phyloP scores from a whole-genome alignment of 768 basidiomycete species.

The Steccherinum ochraceum region DNA sequence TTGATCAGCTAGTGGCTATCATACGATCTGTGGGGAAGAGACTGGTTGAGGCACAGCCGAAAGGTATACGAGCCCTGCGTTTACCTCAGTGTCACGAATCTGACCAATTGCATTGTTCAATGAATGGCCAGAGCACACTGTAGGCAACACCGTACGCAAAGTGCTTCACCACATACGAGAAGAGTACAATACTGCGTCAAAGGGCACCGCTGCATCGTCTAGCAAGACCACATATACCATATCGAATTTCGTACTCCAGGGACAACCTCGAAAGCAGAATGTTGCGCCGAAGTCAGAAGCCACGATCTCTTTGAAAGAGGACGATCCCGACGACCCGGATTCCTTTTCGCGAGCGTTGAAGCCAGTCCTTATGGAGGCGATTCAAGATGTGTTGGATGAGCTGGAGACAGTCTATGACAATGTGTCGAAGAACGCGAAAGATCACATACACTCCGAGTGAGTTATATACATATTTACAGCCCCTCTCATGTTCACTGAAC shows the following conservation, averaged over 20 bases:
- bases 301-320: constrained; percentile 55
- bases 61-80: constrained; percentile 65
- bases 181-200: constrained; percentile 82
- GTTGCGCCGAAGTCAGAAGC: constrained; percentile 41
- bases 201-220: constrained; percentile 32
- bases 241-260: constrained; percentile 76
- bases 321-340: constrained; percentile 71
- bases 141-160: constrained; percentile 91
- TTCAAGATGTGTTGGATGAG: constrained; percentile 94
- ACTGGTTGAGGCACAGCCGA: constrained; percentile 88
- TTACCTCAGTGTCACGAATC: constrained; percentile 1
- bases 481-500: background rate
- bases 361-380: constrained; percentile 94
- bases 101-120: constrained; percentile 8
- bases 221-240: constrained; percentile 56
- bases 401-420: constrained; percentile 94
- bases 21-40: constrained; percentile 75
- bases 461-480: no score
- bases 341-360: constrained; percentile 75
- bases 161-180: constrained; percentile 92
- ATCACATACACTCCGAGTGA: constrained; percentile 98
- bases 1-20: constrained; percentile 76
- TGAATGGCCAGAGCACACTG: constrained; percentile 74
- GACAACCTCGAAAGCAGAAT: constrained; percentile 54
- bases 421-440: constrained; percentile 88